A percentile compares a stretch with the other conserved stretches of the same genome.
These are phyloP conservation scores for Candida caryicola DNA, from an alignment of 805 yeast genomes.

Conservation along the genomic window DNA sequence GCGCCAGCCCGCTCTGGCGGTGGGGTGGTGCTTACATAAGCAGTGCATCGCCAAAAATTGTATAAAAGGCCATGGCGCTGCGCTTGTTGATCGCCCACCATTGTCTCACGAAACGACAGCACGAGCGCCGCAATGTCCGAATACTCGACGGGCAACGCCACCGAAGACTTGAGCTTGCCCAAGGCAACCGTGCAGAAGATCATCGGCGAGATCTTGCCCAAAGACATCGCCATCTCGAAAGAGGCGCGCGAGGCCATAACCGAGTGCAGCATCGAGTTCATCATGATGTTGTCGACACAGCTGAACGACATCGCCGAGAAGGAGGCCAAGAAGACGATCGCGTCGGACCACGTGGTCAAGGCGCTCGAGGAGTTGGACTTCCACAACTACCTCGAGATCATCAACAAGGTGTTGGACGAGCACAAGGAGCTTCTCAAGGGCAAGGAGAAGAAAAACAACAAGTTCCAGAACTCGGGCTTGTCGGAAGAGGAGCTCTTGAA, in stretches of 20 bases:
- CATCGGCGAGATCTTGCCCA: slow-evolving; percentile 82
- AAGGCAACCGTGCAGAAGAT: slow-evolving; percentile 95
- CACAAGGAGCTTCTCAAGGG: slow-evolving; percentile 87
- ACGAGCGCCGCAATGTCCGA: slow-evolving; percentile 44
- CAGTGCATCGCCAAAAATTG: neutral
- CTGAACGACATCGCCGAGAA: slow-evolving; percentile 94
- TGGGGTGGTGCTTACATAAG: slow-evolving; percentile 3
- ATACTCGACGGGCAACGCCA: slow-evolving; percentile 26
- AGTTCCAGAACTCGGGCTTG: slow-evolving; percentile 88
- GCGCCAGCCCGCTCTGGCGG: no score
- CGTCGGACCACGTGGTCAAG: slow-evolving; percentile 91
- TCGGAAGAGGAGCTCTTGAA: slow-evolving; percentile 87
- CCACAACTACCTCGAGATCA: slow-evolving; percentile 75
- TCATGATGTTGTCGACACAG: slow-evolving; percentile 91
- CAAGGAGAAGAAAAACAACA: slow-evolving; percentile 86
- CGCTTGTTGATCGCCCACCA: no score
- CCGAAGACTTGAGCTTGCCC: slow-evolving; percentile 43
- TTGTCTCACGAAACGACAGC: no score
- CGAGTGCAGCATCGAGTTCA: slow-evolving; percentile 93
- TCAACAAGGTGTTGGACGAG: slow-evolving; percentile 75
- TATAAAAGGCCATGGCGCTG: neutral
- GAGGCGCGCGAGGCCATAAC: slow-evolving; percentile 94
- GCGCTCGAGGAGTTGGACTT: slow-evolving; percentile 88
- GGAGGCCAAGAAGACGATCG: slow-evolving; percentile 93
- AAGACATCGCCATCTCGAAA: slow-evolving; percentile 83